Base-by-base conservation (phyloP, 2,329 filamentous ascomycete genomes). In the Neonectria neomacrospora region DNA sequence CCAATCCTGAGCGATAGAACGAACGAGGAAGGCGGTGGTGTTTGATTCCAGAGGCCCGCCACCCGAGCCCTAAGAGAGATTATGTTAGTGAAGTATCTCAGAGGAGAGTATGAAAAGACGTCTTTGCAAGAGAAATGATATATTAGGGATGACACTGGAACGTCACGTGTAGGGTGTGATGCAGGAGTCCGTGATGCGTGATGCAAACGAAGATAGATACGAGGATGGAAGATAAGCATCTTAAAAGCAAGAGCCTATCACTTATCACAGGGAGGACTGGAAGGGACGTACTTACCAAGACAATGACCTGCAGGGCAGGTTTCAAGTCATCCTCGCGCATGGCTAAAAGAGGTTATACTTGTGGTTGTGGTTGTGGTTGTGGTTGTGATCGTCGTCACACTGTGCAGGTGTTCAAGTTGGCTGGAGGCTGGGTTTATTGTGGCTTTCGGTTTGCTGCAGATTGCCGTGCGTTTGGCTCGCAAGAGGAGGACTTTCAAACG, bases 21-120 rank as follows among this genome's bases (percentile, higher is more conserved):
- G 91, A 50, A 98, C 92, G 20, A 99, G 87, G 61, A 98, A 89
- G 3, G 94, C 93, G 0, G 95, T 97, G 23, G 93, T 91, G 76
- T 94, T 96, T 77, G 93, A 90, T 83, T 99, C 96, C 73, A 88
- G 86, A 32, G 96, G 96, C 55, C 96, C 96, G 62, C 96, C 96
- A 54, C 93, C 93, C 48, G 93, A 89, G 67, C 96, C 96, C 94
- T 97, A 62, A 54, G 59, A 12, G 51, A 64, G 71, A 79, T 48
- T 67, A 20, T 45, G 50, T 71, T 45, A 69, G 63, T 59, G 12
- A 64, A 41, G 54, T 53, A 18, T 32, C n/a, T 32, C 20, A 4
- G 3, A 14, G 10, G 8, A 28, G 23, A 5, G 2, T 18, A 20
- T 20, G 45, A n/a, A 12, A 9, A 41, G n/a, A n/a, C 9, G 16